Base-by-base conservation (phyloP, 495 filamentous ascomycete species). In the Hypoxylon intermedium region DNA sequence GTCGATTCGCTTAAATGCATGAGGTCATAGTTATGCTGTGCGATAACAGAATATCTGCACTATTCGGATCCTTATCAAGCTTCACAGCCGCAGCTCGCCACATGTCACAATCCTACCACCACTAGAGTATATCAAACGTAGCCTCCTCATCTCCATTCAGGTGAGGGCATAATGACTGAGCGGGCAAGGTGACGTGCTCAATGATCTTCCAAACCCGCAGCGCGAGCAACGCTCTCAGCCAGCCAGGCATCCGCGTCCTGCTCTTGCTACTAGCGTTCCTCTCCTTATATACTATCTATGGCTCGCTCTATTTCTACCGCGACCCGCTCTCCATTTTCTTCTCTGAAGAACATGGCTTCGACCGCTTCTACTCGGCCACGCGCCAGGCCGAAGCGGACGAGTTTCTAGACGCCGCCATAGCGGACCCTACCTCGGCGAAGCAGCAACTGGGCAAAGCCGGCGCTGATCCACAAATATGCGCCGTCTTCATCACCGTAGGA, bases 241-340 rank as follows among this genome's bases (percentile, higher is more conserved):
- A 67, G 52, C 62, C 68, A 36, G 68, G 65, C 44, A 53, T 71
- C 24, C 68, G 65, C 41, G 57, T 59, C 34, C 60, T 71, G 28
- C 28, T 61, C 7, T 26, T 69, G 23, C 68, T 71, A 42, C 11
- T 61, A 18, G 21, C 26, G 9, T 13, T 69, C 45, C 59, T 65
- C 23, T 55, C 31, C 18, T 21, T 69, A 21, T 71, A 71, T 42
- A 47, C 53, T 28, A 49, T 65, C 16, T 75, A 72, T 51, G 67
- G 72, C 15, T 63, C 59, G 5, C 36, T 68, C 33, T 53, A 63
- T 41, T 76, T 75, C 36, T 78, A 74, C 63, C 74, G 75, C 54
- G 72, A 78, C 46, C 75, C 74, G 6, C 65, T 75, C 4, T 75
- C 73, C 44, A 72, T 73, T 24, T 77, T 77, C 56, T 77, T 75